Evolutionary conservation across 164 flowering plant species (phyloP).

Genomic region (Stephania yunnanensis): DNA sequence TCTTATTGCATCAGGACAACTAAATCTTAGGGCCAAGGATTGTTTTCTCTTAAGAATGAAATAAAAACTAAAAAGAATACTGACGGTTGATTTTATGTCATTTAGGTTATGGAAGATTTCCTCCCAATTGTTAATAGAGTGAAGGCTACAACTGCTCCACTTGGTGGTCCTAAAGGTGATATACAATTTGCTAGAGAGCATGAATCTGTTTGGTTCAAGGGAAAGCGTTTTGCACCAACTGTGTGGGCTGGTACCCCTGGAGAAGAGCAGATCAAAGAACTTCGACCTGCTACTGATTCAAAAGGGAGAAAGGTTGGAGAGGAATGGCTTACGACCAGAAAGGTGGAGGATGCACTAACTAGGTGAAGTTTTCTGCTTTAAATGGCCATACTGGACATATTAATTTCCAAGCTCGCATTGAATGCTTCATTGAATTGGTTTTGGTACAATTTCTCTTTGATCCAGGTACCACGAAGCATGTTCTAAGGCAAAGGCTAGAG

Average conservation of each 20-base stretch:
- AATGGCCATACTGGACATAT: background rate
- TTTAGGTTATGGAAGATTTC: conserved; percentile 83
- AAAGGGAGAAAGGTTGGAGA: conserved; percentile 94
- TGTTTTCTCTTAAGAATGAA: no score
- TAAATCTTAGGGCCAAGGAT: background rate
- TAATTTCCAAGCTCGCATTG: background rate
- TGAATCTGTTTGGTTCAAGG: conserved; percentile 96
- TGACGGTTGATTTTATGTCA: background rate
- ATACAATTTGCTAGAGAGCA: conserved; percentile 83
- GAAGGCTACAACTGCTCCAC: conserved; percentile 65
- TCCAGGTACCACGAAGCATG: conserved; percentile 83
- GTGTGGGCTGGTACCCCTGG: conserved; percentile 86
- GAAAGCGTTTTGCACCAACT: conserved; percentile 72
- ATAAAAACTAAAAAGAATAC: no score
- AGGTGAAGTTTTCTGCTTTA: conserved; percentile 38
- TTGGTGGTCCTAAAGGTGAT: conserved; percentile 93
- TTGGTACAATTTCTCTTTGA: background rate
- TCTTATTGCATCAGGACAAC: background rate
- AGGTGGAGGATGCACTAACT: conserved; percentile 73
- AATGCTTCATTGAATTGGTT: conserved; percentile 2
- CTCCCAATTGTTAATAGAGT: conserved; percentile 70
- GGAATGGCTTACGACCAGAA: conserved; percentile 90
- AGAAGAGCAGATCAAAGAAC: conserved; percentile 85
- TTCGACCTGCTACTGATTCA: conserved; percentile 78
- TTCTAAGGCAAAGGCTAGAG: conserved; percentile 65